Percentiles rank a stretch among this genome's conserved stretches.
Conservation (phyloP, 257 asterid species). For the Capsicum rhomboideum region DNA sequence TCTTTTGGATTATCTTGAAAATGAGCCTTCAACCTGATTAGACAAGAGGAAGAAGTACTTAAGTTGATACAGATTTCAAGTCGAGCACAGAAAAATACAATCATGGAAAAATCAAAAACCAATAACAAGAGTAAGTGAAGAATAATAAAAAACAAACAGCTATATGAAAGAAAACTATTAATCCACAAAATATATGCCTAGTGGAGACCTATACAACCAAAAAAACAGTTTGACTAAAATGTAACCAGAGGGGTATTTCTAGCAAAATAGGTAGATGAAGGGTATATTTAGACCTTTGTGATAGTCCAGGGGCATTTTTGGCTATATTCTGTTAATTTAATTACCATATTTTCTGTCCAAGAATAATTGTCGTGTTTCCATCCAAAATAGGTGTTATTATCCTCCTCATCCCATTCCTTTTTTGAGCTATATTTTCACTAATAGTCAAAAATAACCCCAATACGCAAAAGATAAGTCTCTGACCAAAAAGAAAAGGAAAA, state of each 20-base stretch:
- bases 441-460: neutral
- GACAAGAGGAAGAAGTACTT: neutral
- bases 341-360: neutral
- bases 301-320: no score
- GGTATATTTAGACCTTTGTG: no score
- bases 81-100: neutral
- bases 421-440: neutral
- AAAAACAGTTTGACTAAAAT: no score
- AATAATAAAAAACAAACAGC: neutral
- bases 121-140: neutral
- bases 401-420: neutral
- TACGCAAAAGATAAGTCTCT: neutral
- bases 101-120: neutral
- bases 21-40: conserved; percentile 81
- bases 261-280: no score
- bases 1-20: conserved; percentile 90
- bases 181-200: neutral
- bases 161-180: neutral
- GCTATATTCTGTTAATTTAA: neutral
- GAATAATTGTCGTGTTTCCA: neutral
- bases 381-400: neutral
- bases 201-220: no score
- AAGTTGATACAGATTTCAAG: neutral
- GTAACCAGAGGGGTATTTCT: no score
- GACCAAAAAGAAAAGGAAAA: neutral